Base-by-base conservation (phyloP, 148 eudicot genomes). In the Camellia sinensis region DNA sequence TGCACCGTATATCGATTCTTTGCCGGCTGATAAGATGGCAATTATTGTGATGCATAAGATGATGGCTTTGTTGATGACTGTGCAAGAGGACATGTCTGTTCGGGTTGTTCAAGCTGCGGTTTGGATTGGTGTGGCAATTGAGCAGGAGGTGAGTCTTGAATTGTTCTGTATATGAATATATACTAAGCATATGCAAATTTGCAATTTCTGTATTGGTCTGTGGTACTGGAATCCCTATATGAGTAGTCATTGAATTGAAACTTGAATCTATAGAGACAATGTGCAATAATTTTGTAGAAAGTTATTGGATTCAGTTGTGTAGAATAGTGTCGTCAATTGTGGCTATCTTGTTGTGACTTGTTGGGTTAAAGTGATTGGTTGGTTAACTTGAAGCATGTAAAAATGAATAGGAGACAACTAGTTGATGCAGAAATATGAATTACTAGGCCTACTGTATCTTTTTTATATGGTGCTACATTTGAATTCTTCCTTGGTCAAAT, bases 1-100 rank as follows among this genome's bases (percentile, higher is more conserved):
- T 82, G 90, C 87, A 6, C 86, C 87, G 22, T 73, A 78, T 77
- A 90, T 94, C 73, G 90, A 88, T 83, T 73, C 87, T 72, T 85
- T 92, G 88, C 90, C 98, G 0, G 92, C 98, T 13, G 97, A 94
- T 84, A 94, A 94, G 78, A 92, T 94, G 91, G 97, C 98, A 5
- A 91, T 94, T 22, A 94, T 94, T 83, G 94, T 90, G 54, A 92
- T 94, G 98, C 95, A 94, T 82, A 94, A 90, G 86, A 86, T 91
- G 84, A 91, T 94, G 98, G 90, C 89, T 53, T 76, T 90, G 87
- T 66, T 94, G 88, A 89, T 92, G 98, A 83, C 82, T 64, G 95
- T 88, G 3, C 81, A 85, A 40, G 91, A 86, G 6, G 83, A 82
- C 19, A 84, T 90, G 46, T 86, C 85, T 60, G 95, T 94, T 52